These are phyloP conservation scores for Xylaria scruposa DNA, from an alignment of 495 filamentous ascomycete genomes.

Conservation along the genomic window DNA sequence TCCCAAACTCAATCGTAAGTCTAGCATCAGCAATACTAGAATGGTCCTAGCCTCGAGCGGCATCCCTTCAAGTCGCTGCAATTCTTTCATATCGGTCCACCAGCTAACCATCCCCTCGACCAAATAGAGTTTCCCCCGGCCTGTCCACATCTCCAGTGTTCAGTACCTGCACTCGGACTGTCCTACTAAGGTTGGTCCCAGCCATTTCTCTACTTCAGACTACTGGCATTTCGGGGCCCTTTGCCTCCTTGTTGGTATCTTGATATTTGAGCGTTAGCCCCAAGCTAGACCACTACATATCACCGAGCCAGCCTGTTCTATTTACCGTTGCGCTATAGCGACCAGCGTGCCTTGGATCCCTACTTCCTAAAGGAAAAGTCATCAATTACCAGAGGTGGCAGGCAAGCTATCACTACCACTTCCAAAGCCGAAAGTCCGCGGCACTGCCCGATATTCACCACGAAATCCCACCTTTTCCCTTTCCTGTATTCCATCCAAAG, in stretches of 20 bases:
- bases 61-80: background rate
- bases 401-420: background rate
- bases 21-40: slow-evolving; percentile 5
- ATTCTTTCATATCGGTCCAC: slow-evolving; percentile 4
- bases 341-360: slow-evolving; percentile 8
- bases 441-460: background rate
- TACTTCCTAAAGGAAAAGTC: background rate
- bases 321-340: background rate
- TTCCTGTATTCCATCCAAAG: background rate
- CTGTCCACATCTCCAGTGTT: background rate
- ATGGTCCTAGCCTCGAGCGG: background rate
- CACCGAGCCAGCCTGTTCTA: background rate
- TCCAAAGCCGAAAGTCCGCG: background rate
- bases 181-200: background rate
- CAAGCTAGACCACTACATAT: background rate
- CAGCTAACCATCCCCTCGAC: slow-evolving; percentile 4
- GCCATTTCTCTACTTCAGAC: background rate
- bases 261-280: background rate
- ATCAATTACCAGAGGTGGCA: background rate
- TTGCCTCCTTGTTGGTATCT: background rate
- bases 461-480: background rate
- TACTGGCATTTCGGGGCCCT: slow-evolving; percentile 1
- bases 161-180: background rate
- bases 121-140: slow-evolving; percentile 31
- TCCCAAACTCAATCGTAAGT: slow-evolving; percentile 35